A percentile compares a stretch with the other conserved stretches of the same genome.
phyloP scores from a whole-genome alignment of 1,139 yeast species.

The Barnettozyma hawaiiensis region DNA sequence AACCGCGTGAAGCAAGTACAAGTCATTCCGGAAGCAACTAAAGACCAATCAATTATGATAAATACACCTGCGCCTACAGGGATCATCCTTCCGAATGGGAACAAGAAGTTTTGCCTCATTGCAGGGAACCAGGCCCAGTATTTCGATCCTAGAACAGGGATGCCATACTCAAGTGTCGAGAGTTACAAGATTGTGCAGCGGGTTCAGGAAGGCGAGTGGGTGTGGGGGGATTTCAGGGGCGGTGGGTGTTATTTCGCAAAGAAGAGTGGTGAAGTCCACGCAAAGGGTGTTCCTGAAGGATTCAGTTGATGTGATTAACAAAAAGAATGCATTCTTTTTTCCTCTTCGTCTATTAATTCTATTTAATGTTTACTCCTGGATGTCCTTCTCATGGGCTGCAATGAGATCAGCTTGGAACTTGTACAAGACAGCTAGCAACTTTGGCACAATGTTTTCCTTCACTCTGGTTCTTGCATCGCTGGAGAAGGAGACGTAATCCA shows the following conservation, averaged over 20 bases:
- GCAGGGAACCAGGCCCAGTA: conserved; percentile 78
- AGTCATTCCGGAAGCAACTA: conserved; percentile 35
- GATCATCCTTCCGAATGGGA: conserved; percentile 64
- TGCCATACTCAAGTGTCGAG: conserved; percentile 80
- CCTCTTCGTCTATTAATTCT: background rate
- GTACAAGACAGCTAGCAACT: conserved; percentile 41
- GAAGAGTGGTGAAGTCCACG: conserved; percentile 54
- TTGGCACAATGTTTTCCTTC: conserved; percentile 46
- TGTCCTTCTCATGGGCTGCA: conserved; percentile 52
- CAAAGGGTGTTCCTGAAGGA: conserved; percentile 87
- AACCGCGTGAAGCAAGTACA: conserved; percentile 42
- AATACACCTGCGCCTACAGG: conserved; percentile 72
- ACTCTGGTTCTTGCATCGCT: conserved; percentile 36
- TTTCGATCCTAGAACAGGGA: conserved; percentile 81
- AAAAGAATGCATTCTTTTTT: background rate
- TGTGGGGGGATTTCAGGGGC: conserved; percentile 63
- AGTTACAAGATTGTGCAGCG: conserved; percentile 66
- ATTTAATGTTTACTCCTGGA: conserved; percentile 38
- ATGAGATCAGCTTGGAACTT: conserved; percentile 60
- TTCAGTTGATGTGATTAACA: conserved; percentile 41
- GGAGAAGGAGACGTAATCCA: conserved; percentile 39
- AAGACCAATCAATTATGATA: conserved; percentile 30
- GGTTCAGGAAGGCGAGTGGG: conserved; percentile 57
- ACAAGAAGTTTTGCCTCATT: conserved; percentile 60
- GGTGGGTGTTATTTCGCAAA: conserved; percentile 67